phyloP scores from a whole-genome alignment of 352 stramenopile genomes.

The Globisporangium orthogonon region DNA sequence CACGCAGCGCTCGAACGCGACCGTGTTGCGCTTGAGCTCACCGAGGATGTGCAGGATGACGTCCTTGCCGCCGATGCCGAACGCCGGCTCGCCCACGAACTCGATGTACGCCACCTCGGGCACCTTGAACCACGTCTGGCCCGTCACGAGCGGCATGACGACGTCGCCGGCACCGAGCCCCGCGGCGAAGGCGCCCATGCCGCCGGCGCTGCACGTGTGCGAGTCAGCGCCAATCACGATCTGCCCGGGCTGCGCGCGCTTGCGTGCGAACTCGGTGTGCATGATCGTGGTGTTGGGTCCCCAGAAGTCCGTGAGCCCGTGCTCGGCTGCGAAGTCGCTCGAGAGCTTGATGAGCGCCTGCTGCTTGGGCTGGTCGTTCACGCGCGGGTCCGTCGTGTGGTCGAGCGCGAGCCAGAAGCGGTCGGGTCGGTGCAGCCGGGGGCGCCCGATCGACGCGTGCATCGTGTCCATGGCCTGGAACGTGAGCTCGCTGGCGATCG shows the following conservation, averaged over 20 bases:
- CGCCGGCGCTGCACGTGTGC: slow-evolving; percentile 73
- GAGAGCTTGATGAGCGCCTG: slow-evolving; percentile 88
- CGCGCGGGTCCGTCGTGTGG: slow-evolving; percentile 78
- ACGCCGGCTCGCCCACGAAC: slow-evolving; percentile 59
- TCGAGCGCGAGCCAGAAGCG: slow-evolving; percentile 85
- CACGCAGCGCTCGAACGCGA: slow-evolving; percentile 69
- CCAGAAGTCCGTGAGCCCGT: slow-evolving; percentile 77
- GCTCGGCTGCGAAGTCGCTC: slow-evolving; percentile 76
- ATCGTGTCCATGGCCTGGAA: slow-evolving; percentile 1
- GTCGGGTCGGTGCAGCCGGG: slow-evolving; percentile 80
- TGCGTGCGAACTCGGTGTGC: slow-evolving; percentile 85
- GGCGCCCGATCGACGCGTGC: slow-evolving; percentile 66
- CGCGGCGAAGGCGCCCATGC: slow-evolving; percentile 74
- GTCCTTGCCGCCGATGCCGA: slow-evolving; percentile 80
- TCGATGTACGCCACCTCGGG: slow-evolving; percentile 83
- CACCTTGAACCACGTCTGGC: slow-evolving; percentile 86
- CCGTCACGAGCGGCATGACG: slow-evolving; percentile 81
- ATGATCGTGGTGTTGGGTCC: slow-evolving; percentile 83
- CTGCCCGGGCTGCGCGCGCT: slow-evolving; percentile 76
- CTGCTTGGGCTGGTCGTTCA: slow-evolving; percentile 77
- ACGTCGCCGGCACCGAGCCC: slow-evolving; percentile 72
- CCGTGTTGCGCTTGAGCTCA: slow-evolving; percentile 84
- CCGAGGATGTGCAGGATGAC: slow-evolving; percentile 84
- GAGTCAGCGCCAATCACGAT: slow-evolving; percentile 80
- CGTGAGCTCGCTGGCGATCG: slow-evolving; percentile 77